Evolutionary conservation across 441 rosid genomes (phyloP), one percentile per base, ranked within the genome.

Genomic region (Adansonia gregorii): DNA sequence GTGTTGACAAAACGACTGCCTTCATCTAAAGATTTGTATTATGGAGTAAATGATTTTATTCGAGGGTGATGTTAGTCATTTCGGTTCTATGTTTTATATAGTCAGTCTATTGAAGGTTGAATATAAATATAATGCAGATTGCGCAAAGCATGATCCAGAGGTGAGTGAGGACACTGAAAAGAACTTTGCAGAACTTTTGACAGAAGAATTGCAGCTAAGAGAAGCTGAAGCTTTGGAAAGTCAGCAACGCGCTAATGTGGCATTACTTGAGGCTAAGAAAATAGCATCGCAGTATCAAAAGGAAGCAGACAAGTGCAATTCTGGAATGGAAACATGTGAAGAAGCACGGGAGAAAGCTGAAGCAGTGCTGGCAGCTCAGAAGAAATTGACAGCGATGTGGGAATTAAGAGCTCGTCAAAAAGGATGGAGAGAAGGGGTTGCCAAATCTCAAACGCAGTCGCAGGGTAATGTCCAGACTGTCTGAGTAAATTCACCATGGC

Each of bases 291-390:
- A 91, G 79, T 95, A 90, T 81, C 99, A 92, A 67, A 93, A 95
- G 81, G 99, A 95, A 84, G 99, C 98, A 54, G 99, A 95, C 88
- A 95, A 93, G 78, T 93, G 97, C 83, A 95, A 89, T 82, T 92
- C 98, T 0, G 99, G 98, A 52, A 93, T 95, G 99, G 99, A 91
- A 87, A 95, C 98, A 7, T 93, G 98, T 79, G 98, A 95, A 84
- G 99, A 87, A 84, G 97, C 98, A 7, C 84, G 99, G 84, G 99
- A 95, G 80, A 95, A 88, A 78, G 83, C 97, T 0, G 98, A 92
- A 80, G 87, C 83, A 19, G 85, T 93, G 24, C 85, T 95, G 76
- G 89, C 67, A 22, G 88, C 88, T 41, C 98, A 92, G 81, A 93
- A 89, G 96, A 95, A 91, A 80, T 72, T 87, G 72, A 89, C 96